Base-by-base conservation (phyloP, 2,329 filamentous ascomycete genomes). In the Penicillium sp. region DNA sequence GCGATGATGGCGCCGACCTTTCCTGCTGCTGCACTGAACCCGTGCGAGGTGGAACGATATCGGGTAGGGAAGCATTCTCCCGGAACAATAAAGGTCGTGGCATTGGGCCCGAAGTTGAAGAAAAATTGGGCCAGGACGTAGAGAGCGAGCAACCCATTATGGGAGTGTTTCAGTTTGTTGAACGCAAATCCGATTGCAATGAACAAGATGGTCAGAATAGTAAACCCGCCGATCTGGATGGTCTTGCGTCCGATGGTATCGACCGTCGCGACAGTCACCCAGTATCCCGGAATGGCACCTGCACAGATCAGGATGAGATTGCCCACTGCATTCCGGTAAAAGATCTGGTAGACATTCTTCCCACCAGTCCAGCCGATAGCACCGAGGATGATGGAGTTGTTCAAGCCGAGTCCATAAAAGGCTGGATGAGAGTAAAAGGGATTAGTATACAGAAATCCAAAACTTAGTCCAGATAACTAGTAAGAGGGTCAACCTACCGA, bases 221-320 rank as follows among this genome's bases (percentile, higher is more conserved):
- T 61, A 69, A 88, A 89, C 14, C 86, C 86, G 40, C 81, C 67
- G 2, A 89, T 71, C 76, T 86, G 90, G 53, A 93, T 91, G 1
- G 88, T 84, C 78, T 91, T 92, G 66, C 90, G 87, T 50, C 89
- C 90, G 13, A 92, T 65, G 1, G 82, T 89, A 73, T 93, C 89
- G 52, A 91, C 84, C 1, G 84, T 85, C 11, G 85, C 85, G 5
- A 92, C 89, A 0, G 88, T 90, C 14, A 91, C 83, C 89, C 89
- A 92, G 79, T 92, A 92, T 13, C 90, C 90, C 0, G 90, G 90
- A 13, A 92, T 89, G 44, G 90, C 87, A 53, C 89, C 90, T 3
- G 90, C 89, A 55, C 89, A 85, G 62, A 92, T 86, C 47, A 92
- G 82, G 62, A 92, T 90, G 63, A 92, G 76, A 76, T 93, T 92